Percentiles rank a stretch among this genome's conserved stretches.
These are phyloP conservation scores for Alternaria rosae DNA, from an alignment of 2,329 filamentous ascomycete species.

Conservation along the genomic window DNA sequence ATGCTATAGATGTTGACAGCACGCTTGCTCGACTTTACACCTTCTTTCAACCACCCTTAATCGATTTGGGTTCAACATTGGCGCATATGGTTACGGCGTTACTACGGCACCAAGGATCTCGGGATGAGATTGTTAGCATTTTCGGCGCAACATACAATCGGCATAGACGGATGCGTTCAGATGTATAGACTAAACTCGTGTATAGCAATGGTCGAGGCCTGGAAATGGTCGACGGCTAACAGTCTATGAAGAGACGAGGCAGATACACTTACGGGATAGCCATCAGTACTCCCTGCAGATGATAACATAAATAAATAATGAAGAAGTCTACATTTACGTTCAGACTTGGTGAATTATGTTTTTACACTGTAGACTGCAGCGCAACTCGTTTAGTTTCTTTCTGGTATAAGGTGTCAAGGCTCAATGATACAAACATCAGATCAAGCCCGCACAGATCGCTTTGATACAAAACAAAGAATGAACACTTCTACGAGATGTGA, in stretches of 20 bases:
- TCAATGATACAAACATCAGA: background rate
- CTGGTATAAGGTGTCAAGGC: background rate
- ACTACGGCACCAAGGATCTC: background rate
- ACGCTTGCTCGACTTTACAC: background rate
- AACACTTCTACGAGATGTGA: background rate
- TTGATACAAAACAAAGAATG: background rate
- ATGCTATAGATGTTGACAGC: conserved; percentile 15
- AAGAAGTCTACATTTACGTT: background rate
- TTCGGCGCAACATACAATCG: conserved; percentile 5
- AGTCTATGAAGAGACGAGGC: background rate
- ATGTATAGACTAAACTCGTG: conserved; percentile 1
- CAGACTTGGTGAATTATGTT: background rate
- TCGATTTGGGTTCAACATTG: conserved; percentile 7
- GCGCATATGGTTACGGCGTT: conserved; percentile 12
- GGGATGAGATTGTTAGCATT: conserved; percentile 2
- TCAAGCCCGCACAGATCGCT: background rate
- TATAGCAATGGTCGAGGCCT: background rate
- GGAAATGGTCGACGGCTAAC: background rate
- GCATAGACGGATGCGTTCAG: background rate
- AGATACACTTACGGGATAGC: background rate
- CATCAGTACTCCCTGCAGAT: background rate
- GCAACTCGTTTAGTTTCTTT: background rate
- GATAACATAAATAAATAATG: background rate
- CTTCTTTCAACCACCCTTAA: conserved; percentile 7
- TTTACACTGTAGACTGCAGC: background rate